Evolutionary conservation across 495 filamentous ascomycete genomes (phyloP), one percentile per base, ranked within the genome.

Genomic region (Penicilliopsis zonata): DNA sequence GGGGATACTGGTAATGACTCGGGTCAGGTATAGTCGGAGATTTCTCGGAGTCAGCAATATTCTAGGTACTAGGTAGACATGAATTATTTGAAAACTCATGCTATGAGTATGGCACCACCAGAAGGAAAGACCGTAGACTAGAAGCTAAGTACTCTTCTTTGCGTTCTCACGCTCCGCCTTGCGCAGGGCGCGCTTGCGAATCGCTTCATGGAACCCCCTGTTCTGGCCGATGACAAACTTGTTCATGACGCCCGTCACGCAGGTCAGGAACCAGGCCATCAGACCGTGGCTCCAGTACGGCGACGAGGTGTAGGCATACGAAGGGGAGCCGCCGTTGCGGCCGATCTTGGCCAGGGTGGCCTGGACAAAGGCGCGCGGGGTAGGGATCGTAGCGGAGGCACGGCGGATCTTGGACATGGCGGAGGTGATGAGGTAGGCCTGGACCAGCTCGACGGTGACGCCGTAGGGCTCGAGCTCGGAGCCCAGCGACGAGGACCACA

Each of bases 321-420:
- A 59, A 37, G 84, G 78, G 12, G 78, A 76, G 23, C 81, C 83
- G 35, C 85, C 76, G 42, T 70, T 75, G 27, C 76, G 61, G 5
- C 88, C 87, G 40, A 99, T 72, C 71, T 86, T 94, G 25, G 69
- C 61, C 44, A 99, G 62, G 5, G 78, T 74, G 2, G 80, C 60
- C 38, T 70, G 70, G 12, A 99, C 92, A 52, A 95, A 96, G 25
- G 64, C 60, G 52, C 75, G 80, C 4, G 88, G 81, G 34, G 64
- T 84, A 8, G 92, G 90, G 34, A 94, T 82, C 42, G 82, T 52
- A 21, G 74, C 52, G 42, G 72, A 86, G 1, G 85, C 61, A 33
- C 72, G 74, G 39, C 85, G 74, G 38, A 99, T 71, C 74, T 99
- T 99, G 52, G 76, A 84, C 92, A 99, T 96, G 34, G 90, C 85